Percentiles rank a stretch among this genome's conserved stretches.
Conservation (phyloP, 495 filamentous ascomycete genomes). For the Aspergillus haitiensis region DNA sequence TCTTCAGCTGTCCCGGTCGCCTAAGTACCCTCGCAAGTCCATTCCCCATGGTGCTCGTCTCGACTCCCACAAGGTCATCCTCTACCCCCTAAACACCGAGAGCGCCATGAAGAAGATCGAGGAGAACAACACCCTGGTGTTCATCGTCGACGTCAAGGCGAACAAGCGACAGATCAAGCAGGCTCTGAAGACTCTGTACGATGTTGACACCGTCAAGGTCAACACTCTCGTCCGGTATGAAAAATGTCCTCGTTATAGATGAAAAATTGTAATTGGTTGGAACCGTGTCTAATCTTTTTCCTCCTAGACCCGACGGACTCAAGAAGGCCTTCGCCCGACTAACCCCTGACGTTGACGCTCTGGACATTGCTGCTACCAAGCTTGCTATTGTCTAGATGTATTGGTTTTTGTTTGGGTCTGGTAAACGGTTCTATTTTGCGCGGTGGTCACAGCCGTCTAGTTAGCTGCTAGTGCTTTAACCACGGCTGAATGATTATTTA, state of each 20-base stretch:
- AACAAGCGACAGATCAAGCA: slow-evolving; percentile 99
- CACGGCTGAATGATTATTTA: slow-evolving; percentile 47
- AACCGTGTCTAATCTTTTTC: slow-evolving; percentile 23
- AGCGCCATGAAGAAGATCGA: slow-evolving; percentile 99
- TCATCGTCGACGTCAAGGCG: slow-evolving; percentile 96
- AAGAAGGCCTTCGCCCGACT: slow-evolving; percentile 99
- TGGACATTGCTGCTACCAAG: slow-evolving; percentile 99
- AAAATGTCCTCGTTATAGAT: slow-evolving; percentile 22
- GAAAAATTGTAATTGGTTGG: slow-evolving; percentile 4
- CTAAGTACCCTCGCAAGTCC: slow-evolving; percentile 96
- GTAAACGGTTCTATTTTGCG: slow-evolving; percentile 44
- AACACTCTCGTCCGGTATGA: slow-evolving; percentile 95
- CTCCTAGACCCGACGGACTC: slow-evolving; percentile 78
- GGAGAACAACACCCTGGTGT: slow-evolving; percentile 99
- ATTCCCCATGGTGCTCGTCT: slow-evolving; percentile 85
- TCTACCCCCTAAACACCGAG: slow-evolving; percentile 92
- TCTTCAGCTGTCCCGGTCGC: slow-evolving; percentile 81
- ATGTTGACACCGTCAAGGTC: slow-evolving; percentile 96
- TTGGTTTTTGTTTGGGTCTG: slow-evolving; percentile 43
- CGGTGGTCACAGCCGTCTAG: slow-evolving; percentile 44
- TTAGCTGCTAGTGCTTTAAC: slow-evolving; percentile 38
- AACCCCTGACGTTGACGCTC: slow-evolving; percentile 93
- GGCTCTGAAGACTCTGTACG: slow-evolving; percentile 98
- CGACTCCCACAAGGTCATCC: slow-evolving; percentile 88
- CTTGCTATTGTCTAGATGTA: slow-evolving; percentile 85